These are phyloP conservation scores for Durusdinium trenchii DNA, from an alignment of 73 alveolate genomes.

Conservation along the genomic window DNA sequence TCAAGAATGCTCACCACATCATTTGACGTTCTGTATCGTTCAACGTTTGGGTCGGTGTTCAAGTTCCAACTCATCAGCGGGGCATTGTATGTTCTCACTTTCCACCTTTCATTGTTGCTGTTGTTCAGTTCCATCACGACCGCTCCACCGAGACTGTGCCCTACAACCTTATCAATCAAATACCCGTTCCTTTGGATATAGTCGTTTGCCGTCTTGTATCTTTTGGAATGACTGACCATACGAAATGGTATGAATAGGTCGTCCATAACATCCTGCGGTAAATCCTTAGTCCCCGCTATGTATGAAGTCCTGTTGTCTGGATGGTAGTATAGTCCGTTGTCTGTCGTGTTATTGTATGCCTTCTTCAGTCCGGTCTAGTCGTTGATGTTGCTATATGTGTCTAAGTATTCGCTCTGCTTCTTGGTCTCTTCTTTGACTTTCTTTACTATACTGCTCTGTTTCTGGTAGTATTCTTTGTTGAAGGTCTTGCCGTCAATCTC, in stretches of 20 bases:
- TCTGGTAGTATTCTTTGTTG: background rate
- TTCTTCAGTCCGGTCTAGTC: slow-evolving; percentile 63
- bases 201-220: slow-evolving; percentile 47
- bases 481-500: slow-evolving; percentile 30
- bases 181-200: slow-evolving; percentile 4
- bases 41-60: background rate
- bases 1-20: slow-evolving; percentile 44
- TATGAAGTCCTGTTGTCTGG: slow-evolving; percentile 26
- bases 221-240: slow-evolving; percentile 16
- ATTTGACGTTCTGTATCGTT: background rate
- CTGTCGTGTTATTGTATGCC: slow-evolving; percentile 56
- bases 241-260: slow-evolving; percentile 30
- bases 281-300: slow-evolving; percentile 58
- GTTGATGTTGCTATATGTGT: slow-evolving; percentile 45
- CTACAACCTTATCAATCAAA: background rate
- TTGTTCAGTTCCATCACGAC: background rate
- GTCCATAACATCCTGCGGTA: slow-evolving; percentile 14
- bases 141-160: slow-evolving; percentile 16
- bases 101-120: slow-evolving; percentile 5
- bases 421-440: slow-evolving; percentile 4
- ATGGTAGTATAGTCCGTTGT: slow-evolving; percentile 42
- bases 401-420: background rate
- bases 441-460: background rate
- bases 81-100: slow-evolving; percentile 22
- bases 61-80: background rate